Evolutionary conservation across 768 basidiomycete species (phyloP), one percentile per base, ranked within the genome.

Genomic region (Macrolepiota fuliginosa): DNA sequence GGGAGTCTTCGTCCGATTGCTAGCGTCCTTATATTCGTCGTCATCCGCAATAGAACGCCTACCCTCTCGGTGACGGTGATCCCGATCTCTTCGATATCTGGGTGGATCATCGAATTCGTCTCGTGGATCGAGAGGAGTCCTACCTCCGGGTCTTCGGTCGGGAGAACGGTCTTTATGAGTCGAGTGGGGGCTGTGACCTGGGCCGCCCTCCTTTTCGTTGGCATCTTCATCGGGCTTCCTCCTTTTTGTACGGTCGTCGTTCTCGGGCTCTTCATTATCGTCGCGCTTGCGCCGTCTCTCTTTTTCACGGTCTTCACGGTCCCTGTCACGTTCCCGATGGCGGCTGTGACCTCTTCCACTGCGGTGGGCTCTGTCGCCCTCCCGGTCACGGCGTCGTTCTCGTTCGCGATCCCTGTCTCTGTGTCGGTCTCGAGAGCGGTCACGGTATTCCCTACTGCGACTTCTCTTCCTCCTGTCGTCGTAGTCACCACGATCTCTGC

Each of bases 41-140:
- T 80, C 84, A 53, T 84, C 81, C 39, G 72, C 61, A 37, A 73
- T 76, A 57, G 74, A 75, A 39, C 73, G 75, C 50, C 68, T 78
- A 52, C 76, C 72, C 61, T 77, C 80, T 53, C 72, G 76, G 64
- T 67, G 69, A 24, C 67, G 64, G 58, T 67, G 60, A 61, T 61
- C 59, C 51, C 62, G 72, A 35, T 80, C 81, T 64, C 73, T 76
- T 61, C 76, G 76, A 61, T 68, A 73, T 62, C 77, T 78, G 55
- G 78, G 75, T n/a, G 76, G 70, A 62, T 87, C 87, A 63, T 88
- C 88, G 54, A 81, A 75, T 65, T 89, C 88, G 64, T 89, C 87
- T 62, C 86, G 80, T 62, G 82, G 78, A 67, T 83, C 83, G 59
- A 79, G 76, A 64, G 76, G 72, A 47, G 67, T 70, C 67, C 77